Percentiles rank a stretch among this genome's conserved stretches.
Evolutionary conservation across 306 rosid species (phyloP).

Genomic region (Trifolium subterraneum): DNA sequence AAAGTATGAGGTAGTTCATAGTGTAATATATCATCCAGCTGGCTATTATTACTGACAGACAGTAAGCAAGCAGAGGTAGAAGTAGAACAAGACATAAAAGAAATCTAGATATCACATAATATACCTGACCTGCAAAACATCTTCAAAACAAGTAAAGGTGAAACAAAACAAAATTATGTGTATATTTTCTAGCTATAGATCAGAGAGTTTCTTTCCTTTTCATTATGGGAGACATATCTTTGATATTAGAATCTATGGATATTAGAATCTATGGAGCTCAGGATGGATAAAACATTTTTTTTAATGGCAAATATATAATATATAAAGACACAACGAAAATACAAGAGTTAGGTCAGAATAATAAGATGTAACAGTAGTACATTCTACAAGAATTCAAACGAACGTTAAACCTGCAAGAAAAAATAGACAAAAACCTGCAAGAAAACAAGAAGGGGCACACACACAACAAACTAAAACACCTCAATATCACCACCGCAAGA

Average conservation of each 20-base stretch:
- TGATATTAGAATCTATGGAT: too few relatives aligned
- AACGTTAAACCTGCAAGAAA: too few relatives aligned
- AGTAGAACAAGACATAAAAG: not conserved
- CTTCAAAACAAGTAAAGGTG: not conserved
- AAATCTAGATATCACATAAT: not conserved
- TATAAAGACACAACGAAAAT: too few relatives aligned
- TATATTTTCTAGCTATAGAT: not conserved
- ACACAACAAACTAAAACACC: too few relatives aligned
- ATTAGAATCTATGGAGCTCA: not conserved
- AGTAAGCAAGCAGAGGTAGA: not conserved
- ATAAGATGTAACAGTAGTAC: too few relatives aligned
- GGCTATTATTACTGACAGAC: conserved; percentile 7
- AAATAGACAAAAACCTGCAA: too few relatives aligned
- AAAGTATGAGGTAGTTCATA: not conserved
- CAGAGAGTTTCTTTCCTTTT: not conserved
- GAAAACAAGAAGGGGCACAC: too few relatives aligned
- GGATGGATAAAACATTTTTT: too few relatives aligned
- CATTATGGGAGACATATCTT: not conserved
- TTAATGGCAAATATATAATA: too few relatives aligned
- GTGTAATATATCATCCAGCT: conserved; percentile 21
- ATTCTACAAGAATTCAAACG: too few relatives aligned
- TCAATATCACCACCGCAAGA: too few relatives aligned
- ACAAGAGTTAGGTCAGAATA: too few relatives aligned
- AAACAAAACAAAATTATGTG: not conserved
- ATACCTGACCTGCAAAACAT: not conserved